Evolutionary conservation across 2,329 filamentous ascomycete genomes (phyloP).

Genomic region (Trichoderma pleuroti): DNA sequence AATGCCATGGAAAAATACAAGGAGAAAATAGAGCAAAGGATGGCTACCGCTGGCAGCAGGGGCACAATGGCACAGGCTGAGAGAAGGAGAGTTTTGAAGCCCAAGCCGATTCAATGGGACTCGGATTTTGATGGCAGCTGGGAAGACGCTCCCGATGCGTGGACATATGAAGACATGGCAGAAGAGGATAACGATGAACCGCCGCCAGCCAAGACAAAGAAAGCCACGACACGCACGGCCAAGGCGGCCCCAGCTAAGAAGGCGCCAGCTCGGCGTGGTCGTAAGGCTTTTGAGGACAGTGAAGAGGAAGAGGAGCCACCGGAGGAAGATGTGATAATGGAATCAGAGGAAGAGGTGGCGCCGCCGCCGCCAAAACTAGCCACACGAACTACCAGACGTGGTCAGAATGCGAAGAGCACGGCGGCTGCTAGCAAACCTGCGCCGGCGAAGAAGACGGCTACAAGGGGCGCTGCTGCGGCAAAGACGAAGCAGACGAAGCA

Average conservation of each 20-base stretch:
- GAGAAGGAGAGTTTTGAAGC: conserved; percentile 54
- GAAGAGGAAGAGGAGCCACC: conserved; percentile 47
- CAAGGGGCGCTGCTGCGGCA: conserved; percentile 17
- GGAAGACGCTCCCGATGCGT: conserved; percentile 70
- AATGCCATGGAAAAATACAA: conserved; percentile 71
- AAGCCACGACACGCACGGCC: conserved; percentile 28
- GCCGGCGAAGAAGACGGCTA: conserved; percentile 25
- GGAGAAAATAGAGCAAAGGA: conserved; percentile 66
- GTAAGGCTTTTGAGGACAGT: conserved; percentile 32
- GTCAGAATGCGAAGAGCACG: conserved; percentile 20
- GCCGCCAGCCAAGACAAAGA: conserved; percentile 33
- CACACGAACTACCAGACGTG: conserved; percentile 27
- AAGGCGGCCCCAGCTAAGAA: conserved; percentile 27
- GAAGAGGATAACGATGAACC: conserved; percentile 33
- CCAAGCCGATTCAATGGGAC: conserved; percentile 79
- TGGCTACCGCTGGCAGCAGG: conserved; percentile 57
- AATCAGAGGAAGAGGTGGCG: conserved; percentile 48
- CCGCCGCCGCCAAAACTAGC: conserved; percentile 39
- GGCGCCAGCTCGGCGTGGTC: conserved; percentile 41
- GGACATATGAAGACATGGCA: conserved; percentile 33
- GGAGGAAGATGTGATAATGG: conserved; percentile 51
- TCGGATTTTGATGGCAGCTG: conserved; percentile 84
- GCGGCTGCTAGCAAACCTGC: conserved; percentile 23
- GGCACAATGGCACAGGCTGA: conserved; percentile 36
- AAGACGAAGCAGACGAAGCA: conserved; percentile 33